These are phyloP conservation scores for Chlorella sp. DNA, from an alignment of 139 green algal species.

Conservation along the genomic window DNA sequence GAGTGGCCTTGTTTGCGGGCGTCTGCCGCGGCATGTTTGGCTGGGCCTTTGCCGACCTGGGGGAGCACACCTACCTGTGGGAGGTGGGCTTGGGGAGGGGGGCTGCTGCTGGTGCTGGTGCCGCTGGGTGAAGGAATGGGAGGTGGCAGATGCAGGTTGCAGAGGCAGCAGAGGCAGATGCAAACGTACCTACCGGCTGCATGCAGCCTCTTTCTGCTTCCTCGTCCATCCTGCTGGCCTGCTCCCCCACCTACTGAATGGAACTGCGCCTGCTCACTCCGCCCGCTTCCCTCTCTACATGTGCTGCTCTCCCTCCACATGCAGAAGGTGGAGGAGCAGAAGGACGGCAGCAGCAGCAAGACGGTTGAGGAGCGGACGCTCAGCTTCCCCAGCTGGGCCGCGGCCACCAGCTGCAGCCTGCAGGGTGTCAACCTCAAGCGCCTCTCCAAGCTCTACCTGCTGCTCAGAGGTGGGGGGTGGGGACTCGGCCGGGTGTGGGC, in stretches of 20 bases:
- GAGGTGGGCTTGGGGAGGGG: not conserved
- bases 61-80: constrained; percentile 62
- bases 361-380: constrained; percentile 24
- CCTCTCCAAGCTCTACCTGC: constrained; percentile 46
- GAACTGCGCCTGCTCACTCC: too few species aligned
- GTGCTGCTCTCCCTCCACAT: not conserved
- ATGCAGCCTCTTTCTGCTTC: too few species aligned
- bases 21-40: constrained; percentile 54
- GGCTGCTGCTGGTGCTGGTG: not conserved
- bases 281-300: not conserved
- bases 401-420: constrained; percentile 29
- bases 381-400: constrained; percentile 22
- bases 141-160: too few species aligned
- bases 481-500: not conserved
- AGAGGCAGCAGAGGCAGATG: too few species aligned
- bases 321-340: constrained; percentile 37
- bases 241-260: too few species aligned
- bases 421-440: constrained; percentile 18
- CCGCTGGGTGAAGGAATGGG: too few species aligned
- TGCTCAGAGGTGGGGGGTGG: constrained; percentile 42
- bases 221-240: too few species aligned
- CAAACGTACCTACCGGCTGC: too few species aligned
- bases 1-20: constrained; percentile 71
- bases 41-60: constrained; percentile 82
- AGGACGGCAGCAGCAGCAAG: constrained; percentile 17